A percentile compares a stretch with the other conserved stretches of the same genome.
phyloP scores from a whole-genome alignment of 257 asterid species.

The Gentiana straminea region DNA sequence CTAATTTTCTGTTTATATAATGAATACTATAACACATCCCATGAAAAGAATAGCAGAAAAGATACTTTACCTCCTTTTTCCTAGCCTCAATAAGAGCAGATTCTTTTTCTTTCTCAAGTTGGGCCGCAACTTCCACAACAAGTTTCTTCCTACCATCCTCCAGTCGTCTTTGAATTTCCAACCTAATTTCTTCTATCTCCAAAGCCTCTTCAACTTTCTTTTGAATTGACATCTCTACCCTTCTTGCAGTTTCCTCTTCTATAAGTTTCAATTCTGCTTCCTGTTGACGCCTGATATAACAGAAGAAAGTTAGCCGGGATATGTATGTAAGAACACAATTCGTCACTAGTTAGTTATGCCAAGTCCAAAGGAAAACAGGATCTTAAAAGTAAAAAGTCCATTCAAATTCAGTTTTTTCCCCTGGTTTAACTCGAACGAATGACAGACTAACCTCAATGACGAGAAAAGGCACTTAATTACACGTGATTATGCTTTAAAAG shows the following conservation, averaged over 20 bases:
- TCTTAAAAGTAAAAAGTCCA: no score
- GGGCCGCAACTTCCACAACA: slow-evolving; percentile 63
- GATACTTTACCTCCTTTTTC: slow-evolving; percentile 57
- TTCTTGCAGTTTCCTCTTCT: slow-evolving; percentile 92
- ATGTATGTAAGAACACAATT: slow-evolving; percentile 1
- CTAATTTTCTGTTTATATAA: no score
- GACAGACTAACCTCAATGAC: slow-evolving; percentile 85
- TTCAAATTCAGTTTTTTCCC: not conserved
- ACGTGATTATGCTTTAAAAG: slow-evolving; percentile 69
- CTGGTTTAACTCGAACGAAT: slow-evolving; percentile 23
- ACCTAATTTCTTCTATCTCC: slow-evolving; percentile 47
- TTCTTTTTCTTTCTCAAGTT: slow-evolving; percentile 81
- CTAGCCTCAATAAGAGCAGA: slow-evolving; percentile 52
- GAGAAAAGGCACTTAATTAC: slow-evolving; percentile 53
- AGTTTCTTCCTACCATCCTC: slow-evolving; percentile 84
- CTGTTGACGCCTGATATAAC: slow-evolving; percentile 63
- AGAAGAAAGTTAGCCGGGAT: slow-evolving; percentile 19
- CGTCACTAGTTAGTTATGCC: not conserved
- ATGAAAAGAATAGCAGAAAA: not conserved
- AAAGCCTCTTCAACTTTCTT: slow-evolving; percentile 75
- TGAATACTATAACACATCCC: not conserved
- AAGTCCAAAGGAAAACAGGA: slow-evolving; percentile 1
- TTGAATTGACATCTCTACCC: slow-evolving; percentile 66
- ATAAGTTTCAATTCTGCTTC: slow-evolving; percentile 84
- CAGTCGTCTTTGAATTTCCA: slow-evolving; percentile 52